These are phyloP conservation scores for Capronia epimyces DNA, from an alignment of 2,329 filamentous ascomycete species.

Conservation along the genomic window DNA sequence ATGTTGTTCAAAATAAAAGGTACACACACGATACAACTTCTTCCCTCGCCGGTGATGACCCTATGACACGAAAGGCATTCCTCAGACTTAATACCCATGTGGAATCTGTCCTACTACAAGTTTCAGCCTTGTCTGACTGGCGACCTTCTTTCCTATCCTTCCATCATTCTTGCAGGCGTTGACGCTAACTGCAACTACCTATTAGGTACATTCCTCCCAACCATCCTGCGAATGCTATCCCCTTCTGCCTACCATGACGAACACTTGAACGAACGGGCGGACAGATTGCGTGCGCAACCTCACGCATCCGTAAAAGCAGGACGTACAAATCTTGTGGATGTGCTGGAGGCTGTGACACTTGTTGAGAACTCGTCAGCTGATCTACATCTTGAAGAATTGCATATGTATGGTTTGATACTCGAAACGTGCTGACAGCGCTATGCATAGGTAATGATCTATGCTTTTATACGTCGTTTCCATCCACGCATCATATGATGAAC, in stretches of 20 bases:
- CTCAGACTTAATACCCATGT: conserved; percentile 61
- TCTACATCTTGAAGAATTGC: conserved; percentile 25
- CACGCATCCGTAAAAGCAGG: conserved; percentile 49
- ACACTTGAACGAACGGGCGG: conserved; percentile 64
- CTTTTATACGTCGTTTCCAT: conserved; percentile 30
- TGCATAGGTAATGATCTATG: conserved; percentile 33
- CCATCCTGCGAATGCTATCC: conserved; percentile 5
- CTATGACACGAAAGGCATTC: conserved; percentile 63
- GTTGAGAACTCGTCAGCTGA: conserved; percentile 67
- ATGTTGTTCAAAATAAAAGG: conserved; percentile 38
- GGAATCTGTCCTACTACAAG: conserved; percentile 58
- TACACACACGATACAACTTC: conserved; percentile 31
- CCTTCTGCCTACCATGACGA: conserved; percentile 49
- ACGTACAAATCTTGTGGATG: conserved; percentile 62
- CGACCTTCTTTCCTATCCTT: conserved; percentile 6
- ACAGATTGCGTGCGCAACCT: conserved; percentile 54
- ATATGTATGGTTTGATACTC: conserved; percentile 21
- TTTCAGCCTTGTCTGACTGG: conserved; percentile 65
- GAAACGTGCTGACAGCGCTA: conserved; percentile 20
- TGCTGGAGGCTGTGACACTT: conserved; percentile 51
- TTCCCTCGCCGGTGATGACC: conserved; percentile 53
- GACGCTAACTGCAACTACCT: conserved; percentile 20
- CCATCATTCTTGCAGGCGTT: neutral
- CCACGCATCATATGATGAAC: conserved; percentile 56
- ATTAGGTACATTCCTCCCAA: conserved; percentile 21